Percentiles rank a stretch among this genome's conserved stretches.
Conservation (phyloP, 2,329 filamentous ascomycete species). For the Sarocladium kiliense region DNA sequence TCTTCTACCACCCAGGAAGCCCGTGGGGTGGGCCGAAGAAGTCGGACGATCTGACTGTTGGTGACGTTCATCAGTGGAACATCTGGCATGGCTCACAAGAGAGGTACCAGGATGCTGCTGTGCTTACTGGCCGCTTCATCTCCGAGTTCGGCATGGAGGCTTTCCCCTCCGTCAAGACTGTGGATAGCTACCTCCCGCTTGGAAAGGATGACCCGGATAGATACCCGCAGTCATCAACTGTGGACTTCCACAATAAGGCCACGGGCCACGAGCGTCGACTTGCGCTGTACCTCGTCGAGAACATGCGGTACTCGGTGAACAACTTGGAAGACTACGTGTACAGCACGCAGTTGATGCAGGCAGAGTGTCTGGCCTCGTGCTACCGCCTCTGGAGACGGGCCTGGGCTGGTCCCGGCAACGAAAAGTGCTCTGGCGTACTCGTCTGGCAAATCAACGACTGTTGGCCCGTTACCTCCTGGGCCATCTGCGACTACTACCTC, state of each 20-base stretch:
- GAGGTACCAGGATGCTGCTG: constrained; percentile 70
- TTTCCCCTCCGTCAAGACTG: constrained; percentile 63
- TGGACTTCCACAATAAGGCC: constrained; percentile 79
- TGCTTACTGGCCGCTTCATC: constrained; percentile 68
- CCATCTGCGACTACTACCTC: constrained; percentile 45
- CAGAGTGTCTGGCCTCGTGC: constrained; percentile 39
- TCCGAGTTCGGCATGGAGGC: constrained; percentile 72
- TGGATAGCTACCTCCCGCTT: constrained; percentile 46
- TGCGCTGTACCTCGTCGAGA: constrained; percentile 68
- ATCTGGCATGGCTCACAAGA: constrained; percentile 68
- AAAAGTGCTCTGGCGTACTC: constrained; percentile 54
- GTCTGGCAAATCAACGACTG: constrained; percentile 64
- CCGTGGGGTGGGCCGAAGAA: constrained; percentile 56
- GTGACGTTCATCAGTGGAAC: constrained; percentile 73
- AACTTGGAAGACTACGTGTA: constrained; percentile 9
- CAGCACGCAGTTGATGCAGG: constrained; percentile 39
- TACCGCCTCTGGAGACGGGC: constrained; percentile 51
- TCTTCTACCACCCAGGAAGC: constrained; percentile 66
- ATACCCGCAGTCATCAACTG: constrained; percentile 23
- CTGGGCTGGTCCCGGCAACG: constrained; percentile 52
- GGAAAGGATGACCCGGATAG: constrained; percentile 49
- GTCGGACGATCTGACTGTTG: constrained; percentile 62
- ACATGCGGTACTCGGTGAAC: constrained; percentile 44
- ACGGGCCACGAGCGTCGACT: constrained; percentile 68
- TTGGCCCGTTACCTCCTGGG: constrained; percentile 60